Percentiles rank a stretch among this genome's conserved stretches.
Conservation (phyloP, 768 basidiomycete species). For the Lactarius hengduanensis region DNA sequence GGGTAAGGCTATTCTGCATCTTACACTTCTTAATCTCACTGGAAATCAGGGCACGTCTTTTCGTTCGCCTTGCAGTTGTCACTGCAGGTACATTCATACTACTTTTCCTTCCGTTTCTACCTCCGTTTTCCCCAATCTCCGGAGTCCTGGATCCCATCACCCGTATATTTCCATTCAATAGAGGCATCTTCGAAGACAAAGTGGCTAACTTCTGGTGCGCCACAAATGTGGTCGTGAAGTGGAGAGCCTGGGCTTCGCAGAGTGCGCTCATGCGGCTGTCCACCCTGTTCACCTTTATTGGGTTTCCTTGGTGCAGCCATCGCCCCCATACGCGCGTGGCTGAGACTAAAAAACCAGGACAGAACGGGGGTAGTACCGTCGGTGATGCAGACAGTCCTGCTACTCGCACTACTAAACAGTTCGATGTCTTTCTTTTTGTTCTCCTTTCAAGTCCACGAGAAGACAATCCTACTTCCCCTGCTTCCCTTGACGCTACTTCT, state of each 20-base stretch:
- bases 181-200: conserved; percentile 93
- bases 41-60: conserved; percentile 43
- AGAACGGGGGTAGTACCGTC: conserved; percentile 35
- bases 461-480: conserved; percentile 83
- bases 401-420: conserved; percentile 74
- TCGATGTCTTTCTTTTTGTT: conserved; percentile 95
- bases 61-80: conserved; percentile 61
- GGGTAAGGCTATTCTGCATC: conserved; percentile 56
- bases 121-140: conserved; percentile 51
- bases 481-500: conserved; percentile 81
- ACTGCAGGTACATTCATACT: conserved; percentile 63
- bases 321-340: conserved; percentile 43
- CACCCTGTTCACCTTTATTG: conserved; percentile 60
- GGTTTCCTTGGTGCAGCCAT: conserved; percentile 63
- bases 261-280: conserved; percentile 62
- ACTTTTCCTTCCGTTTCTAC: conserved; percentile 79
- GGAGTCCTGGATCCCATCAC: conserved; percentile 61
- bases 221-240: conserved; percentile 84
- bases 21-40: conserved; percentile 5
- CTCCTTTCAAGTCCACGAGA: conserved; percentile 97
- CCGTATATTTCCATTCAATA: conserved; percentile 88
- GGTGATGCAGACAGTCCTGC: conserved; percentile 66
- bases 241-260: conserved; percentile 56
- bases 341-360: conserved; percentile 33
- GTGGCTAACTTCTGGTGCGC: conserved; percentile 99